Evolutionary conservation across 352 stramenopile species (phyloP).

Genomic region (Pythium folliculosum): DNA sequence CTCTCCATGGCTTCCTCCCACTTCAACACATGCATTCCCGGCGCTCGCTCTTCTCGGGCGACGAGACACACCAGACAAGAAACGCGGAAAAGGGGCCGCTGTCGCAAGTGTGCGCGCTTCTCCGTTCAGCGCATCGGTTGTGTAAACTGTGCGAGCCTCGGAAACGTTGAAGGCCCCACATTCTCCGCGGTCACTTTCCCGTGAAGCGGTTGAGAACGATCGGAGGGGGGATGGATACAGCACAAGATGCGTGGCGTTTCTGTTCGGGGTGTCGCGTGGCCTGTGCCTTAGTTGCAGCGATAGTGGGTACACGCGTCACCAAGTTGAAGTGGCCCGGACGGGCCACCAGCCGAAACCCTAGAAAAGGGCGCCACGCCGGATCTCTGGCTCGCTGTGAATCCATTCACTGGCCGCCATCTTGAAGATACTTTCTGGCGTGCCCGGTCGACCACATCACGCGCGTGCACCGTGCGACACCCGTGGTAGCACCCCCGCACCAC

Average conservation of each 20-base stretch:
- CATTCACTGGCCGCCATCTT: constrained; percentile 5
- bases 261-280: constrained; percentile 5
- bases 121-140: not conserved
- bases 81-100: too few relatives aligned
- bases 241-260: not conserved
- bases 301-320: constrained; percentile 20
- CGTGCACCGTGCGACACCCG: constrained; percentile 7
- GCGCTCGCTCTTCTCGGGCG: too few relatives aligned
- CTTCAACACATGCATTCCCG: constrained; percentile 4
- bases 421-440: constrained; percentile 28
- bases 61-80: too few relatives aligned
- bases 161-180: not conserved
- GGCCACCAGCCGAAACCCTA: constrained; percentile 10
- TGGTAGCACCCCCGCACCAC: not conserved
- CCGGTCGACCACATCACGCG: not conserved
- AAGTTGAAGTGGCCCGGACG: constrained; percentile 19
- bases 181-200: not conserved
- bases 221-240: constrained; percentile 4
- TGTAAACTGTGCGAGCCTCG: constrained; percentile 1
- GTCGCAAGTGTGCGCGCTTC: constrained; percentile 2
- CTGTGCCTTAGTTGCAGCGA: not conserved
- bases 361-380: constrained; percentile 2
- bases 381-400: constrained; percentile 11
- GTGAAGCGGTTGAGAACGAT: too few relatives aligned
- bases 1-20: not conserved